Evolutionary conservation across 768 basidiomycete species (phyloP), one percentile per base, ranked within the genome.

Genomic region (Lactarius akahatsu): DNA sequence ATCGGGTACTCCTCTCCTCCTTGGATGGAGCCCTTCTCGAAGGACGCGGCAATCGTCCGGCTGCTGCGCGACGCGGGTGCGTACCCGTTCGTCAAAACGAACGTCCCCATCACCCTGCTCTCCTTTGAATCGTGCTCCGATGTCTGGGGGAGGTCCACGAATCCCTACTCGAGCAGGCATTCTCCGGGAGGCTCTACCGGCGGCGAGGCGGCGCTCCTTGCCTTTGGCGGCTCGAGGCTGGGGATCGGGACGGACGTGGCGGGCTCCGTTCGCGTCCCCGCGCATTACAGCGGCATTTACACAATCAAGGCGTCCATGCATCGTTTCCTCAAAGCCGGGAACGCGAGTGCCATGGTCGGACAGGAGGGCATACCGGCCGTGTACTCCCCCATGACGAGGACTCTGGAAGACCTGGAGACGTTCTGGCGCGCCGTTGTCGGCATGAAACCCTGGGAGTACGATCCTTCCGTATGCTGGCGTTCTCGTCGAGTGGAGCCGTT

Each of bases 141-240:
- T 67, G 76, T 87, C 0, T 89, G 85, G 70, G 87, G 87, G 1
- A 75, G 76, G 60, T 83, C 86, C 0, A 81, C 78, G 34, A 90
- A 89, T 71, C 88, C 88, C 0, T 82, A 87, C 74, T 86, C 85
- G 60, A 71, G 71, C 20, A 79, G 78, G 0, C 80, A 86, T 67
- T 77, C 81, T 13, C 80, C 85, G 5, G 89, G 89, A n/a, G 89
- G 88, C 6, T 88, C 88, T 0, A 84, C 85, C 0, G 86, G 89
- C 2, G 89, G 89, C 6, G 89, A 90, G 73, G 83, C 81, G 2
- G 86, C 86, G 2, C 79, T 89, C 0, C 78, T 90, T 20, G 86
- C 88, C 0, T 77, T 87, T 26, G 87, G 88, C 1, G 70, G 70
- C 16, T 69, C 70, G 9, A 69, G 68, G 26, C 43, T 70, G 45